Evolutionary conservation across 768 basidiomycete species (phyloP).

Genomic region (Boletus tomentosulus): DNA sequence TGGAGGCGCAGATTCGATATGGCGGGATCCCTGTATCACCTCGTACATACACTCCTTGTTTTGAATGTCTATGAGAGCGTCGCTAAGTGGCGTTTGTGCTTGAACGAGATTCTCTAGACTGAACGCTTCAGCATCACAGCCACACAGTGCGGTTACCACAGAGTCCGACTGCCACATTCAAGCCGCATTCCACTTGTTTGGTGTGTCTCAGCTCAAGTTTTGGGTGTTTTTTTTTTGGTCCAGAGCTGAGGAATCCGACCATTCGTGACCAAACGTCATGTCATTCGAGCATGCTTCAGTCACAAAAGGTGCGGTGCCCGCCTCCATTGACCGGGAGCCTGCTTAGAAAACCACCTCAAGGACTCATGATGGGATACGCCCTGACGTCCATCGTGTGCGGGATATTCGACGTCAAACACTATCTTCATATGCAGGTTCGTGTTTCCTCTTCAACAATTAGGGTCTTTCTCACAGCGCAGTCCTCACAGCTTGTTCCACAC

Average conservation of each 20-base stretch:
- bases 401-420: conserved; percentile 84
- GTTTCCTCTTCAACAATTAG: neutral
- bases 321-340: neutral
- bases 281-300: conserved; percentile 83
- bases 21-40: neutral
- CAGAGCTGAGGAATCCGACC: too few relatives aligned
- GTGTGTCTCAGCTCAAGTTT: neutral
- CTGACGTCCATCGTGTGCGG: conserved; percentile 70
- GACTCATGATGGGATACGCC: conserved; percentile 70
- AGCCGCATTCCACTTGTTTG: neutral
- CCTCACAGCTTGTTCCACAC: conserved; percentile 74
- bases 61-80: neutral
- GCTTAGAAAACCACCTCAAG: conserved; percentile 35
- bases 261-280: conserved; percentile 37
- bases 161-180: neutral
- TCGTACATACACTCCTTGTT: neutral
- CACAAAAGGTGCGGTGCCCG: conserved; percentile 60
- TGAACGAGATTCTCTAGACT: too few relatives aligned
- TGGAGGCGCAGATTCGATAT: neutral
- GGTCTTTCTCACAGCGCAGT: conserved; percentile 1
- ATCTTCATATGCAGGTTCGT: conserved; percentile 76
- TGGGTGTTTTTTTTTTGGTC: too few relatives aligned
- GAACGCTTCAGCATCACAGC: conserved; percentile 4
- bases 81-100: neutral
- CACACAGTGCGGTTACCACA: neutral